Base-by-base conservation (phyloP, 2,329 filamentous ascomycete species). In the Teratosphaeria destructans region DNA sequence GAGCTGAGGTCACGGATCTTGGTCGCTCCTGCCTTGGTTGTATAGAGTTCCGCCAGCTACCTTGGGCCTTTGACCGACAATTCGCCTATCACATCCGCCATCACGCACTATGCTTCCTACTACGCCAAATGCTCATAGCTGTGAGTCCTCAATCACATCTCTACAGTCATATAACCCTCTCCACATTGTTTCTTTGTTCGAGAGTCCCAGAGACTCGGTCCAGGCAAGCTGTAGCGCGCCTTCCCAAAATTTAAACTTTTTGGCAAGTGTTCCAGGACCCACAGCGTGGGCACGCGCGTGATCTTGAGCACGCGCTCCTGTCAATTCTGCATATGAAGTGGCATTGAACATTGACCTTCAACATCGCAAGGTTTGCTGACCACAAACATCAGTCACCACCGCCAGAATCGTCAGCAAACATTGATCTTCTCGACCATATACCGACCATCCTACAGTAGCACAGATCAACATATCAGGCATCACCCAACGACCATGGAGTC, bases 1-100 rank as follows among this genome's bases (percentile, higher is more conserved):
- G 69, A 72, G 47, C 62, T 68, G 52, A 64, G 71, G 8, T 56
- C 55, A 6, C 61, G 67, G n/a, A 52, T 26, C n/a, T 10, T 16
- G 29, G 59, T 60, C 56, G 59, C 56, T 35, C 56, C 59, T 60
- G 47, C 59, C 59, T 53, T 34, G 27, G 39, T 43, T 52, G 47
- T 2, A 57, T 43, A 23, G 10, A 49, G 16, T 19, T 49, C n/a
- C 16, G 11, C 16, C 5, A 49, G 43, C 43, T 23, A n/a, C 43
- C 43, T 49, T 14, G 14, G 26, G n/a, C 55, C 55, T 26, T 27
- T 29, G 35, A 29, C 43, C 34, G 35, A 43, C 12, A 14, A 32
- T 53, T 52, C 47, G 19, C 6, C 7, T 6, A 19, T 29, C 14
- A 35, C 43, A 23, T 49, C 16, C 43, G 19, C 43, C 8, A 49